Evolutionary conservation across 2,329 filamentous ascomycete genomes (phyloP).

Genomic region (Pseudogymnoascus sp.): DNA sequence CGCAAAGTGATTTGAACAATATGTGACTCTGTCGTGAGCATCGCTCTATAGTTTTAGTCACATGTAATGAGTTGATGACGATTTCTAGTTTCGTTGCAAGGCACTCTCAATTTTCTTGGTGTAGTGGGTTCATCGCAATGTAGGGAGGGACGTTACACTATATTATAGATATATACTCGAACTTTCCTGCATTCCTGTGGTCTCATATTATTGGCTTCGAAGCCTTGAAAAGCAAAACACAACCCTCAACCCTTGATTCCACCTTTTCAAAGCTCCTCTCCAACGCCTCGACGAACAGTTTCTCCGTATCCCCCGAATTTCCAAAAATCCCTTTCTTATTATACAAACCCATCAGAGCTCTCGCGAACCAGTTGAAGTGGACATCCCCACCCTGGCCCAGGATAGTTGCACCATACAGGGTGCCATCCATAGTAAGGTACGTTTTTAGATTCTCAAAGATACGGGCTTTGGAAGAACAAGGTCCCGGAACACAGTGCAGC

Average conservation of each 20-base stretch:
- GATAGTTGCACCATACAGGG: slow-evolving; percentile 35
- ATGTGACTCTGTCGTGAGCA: neutral
- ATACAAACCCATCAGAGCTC: slow-evolving; percentile 29
- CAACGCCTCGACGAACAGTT: slow-evolving; percentile 31
- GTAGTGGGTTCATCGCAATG: no score
- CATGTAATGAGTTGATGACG: neutral
- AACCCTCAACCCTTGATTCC: slow-evolving; percentile 34
- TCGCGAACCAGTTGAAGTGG: slow-evolving; percentile 24
- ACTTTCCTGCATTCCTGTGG: neutral
- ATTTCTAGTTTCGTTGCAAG: neutral
- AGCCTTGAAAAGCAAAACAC: slow-evolving; percentile 34
- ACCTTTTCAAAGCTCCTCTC: slow-evolving; percentile 34
- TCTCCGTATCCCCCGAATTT: slow-evolving; percentile 34
- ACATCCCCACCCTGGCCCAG: slow-evolving; percentile 26
- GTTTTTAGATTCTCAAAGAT: slow-evolving; percentile 30
- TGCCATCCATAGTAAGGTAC: slow-evolving; percentile 31
- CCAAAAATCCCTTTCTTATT: slow-evolving; percentile 34
- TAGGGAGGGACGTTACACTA: neutral
- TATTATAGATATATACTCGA: neutral
- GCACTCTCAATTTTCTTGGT: neutral
- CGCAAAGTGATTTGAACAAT: no score
- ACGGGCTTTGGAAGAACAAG: slow-evolving; percentile 24
- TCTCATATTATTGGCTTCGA: slow-evolving; percentile 20
- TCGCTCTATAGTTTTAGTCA: neutral
- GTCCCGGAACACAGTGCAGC: slow-evolving; percentile 37